Percentiles rank a stretch among this genome's conserved stretches.
Evolutionary conservation across 2,329 filamentous ascomycete species (phyloP).

Genomic region (Aspergillus sp.): DNA sequence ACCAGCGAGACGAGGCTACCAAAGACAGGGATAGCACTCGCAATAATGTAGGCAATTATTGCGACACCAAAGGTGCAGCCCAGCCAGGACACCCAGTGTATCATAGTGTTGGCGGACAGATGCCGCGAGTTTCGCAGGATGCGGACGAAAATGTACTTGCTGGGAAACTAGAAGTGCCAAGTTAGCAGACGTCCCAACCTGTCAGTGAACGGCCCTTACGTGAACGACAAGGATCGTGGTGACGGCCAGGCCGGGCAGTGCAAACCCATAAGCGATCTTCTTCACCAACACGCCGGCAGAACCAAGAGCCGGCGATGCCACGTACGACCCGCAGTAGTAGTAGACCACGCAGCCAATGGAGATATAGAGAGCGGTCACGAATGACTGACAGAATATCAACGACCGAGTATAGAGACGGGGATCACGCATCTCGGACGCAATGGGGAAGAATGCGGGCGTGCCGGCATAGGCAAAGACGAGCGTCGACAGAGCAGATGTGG

Average conservation of each 20-base stretch:
- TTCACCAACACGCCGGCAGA: constrained; percentile 36
- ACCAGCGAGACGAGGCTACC: constrained; percentile 12
- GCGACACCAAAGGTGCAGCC: constrained; percentile 9
- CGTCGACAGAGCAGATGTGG: constrained; percentile 20
- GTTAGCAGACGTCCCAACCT: no score
- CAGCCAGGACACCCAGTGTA: constrained; percentile 13
- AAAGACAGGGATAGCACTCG: constrained; percentile 16
- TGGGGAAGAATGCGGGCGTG: constrained; percentile 26
- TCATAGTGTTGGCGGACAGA: constrained; percentile 9
- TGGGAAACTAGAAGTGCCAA: no score
- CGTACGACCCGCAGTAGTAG: constrained; percentile 38
- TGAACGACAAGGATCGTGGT: constrained; percentile 16
- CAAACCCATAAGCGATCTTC: constrained; percentile 37
- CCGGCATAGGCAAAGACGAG: constrained; percentile 22
- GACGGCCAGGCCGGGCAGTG: constrained; percentile 24
- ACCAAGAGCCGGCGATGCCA: constrained; percentile 40
- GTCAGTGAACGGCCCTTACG: constrained; percentile 7
- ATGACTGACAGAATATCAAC: constrained; percentile 24
- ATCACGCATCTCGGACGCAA: constrained; percentile 32
- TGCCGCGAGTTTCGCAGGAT: constrained; percentile 10
- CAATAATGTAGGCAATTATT: constrained; percentile 13
- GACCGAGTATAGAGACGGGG: constrained; percentile 23
- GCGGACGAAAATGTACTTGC: constrained; percentile 14
- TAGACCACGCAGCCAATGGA: constrained; percentile 36
- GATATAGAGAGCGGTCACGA: constrained; percentile 28